Evolutionary conservation across 1,139 yeast species (phyloP).

Genomic region (Sugiyamaella paludigena): DNA sequence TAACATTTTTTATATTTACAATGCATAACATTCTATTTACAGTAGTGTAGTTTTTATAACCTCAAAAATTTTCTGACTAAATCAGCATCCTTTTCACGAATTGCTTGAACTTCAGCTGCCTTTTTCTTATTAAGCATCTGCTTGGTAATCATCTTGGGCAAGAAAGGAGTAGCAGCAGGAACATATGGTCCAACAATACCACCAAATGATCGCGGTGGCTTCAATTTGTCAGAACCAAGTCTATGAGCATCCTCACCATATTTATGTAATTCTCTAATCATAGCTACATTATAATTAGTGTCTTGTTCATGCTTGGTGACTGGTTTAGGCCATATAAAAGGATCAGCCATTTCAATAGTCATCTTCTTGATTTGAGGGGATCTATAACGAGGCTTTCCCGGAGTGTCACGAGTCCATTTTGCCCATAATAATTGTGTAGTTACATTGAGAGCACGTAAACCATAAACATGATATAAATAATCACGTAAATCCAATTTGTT

Average conservation of each 20-base stretch:
- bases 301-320: constrained; percentile 41
- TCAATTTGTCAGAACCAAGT: constrained; percentile 66
- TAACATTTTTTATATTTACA: constrained; percentile 53
- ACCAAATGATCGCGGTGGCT: constrained; percentile 70
- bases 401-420: constrained; percentile 57
- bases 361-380: constrained; percentile 83
- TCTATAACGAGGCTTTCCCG: constrained; percentile 70
- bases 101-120: constrained; percentile 21
- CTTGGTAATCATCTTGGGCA: constrained; percentile 48
- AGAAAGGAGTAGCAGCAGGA: constrained; percentile 65
- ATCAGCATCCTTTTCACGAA: constrained; percentile 24
- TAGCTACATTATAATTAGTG: constrained; percentile 30
- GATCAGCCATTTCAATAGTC: constrained; percentile 92
- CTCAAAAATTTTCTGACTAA: constrained; percentile 28
- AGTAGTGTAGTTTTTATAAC: constrained; percentile 12
- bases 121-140: constrained; percentile 27
- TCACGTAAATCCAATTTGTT: constrained; percentile 90
- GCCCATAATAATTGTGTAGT: constrained; percentile 84
- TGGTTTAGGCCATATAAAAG: constrained; percentile 88
- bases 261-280: constrained; percentile 31
- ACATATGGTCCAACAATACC: constrained; percentile 74
- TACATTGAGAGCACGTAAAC: constrained; percentile 80
- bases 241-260: constrained; percentile 43
- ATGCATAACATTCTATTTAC: constrained; percentile 15
- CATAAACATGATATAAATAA: constrained; percentile 83